A percentile compares a stretch with the other conserved stretches of the same genome.
Conservation (phyloP, 129 eudicot species). For the Heracleum sosnowskyi region DNA sequence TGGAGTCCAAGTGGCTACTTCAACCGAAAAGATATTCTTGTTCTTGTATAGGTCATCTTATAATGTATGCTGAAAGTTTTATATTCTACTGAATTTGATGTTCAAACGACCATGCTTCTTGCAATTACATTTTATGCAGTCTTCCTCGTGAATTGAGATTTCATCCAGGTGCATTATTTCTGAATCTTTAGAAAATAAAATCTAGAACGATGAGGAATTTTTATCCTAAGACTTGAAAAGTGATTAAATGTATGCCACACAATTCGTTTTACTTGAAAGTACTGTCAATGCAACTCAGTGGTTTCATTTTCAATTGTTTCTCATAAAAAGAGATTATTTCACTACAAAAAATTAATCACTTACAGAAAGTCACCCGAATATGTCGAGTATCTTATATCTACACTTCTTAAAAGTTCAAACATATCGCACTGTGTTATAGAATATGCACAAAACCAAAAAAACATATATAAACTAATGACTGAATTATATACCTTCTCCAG, state of each 20-base stretch:
- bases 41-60: background rate
- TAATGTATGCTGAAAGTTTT: background rate
- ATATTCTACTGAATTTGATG: background rate
- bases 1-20: background rate
- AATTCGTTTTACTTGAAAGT: background rate
- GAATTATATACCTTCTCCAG: constrained; percentile 70
- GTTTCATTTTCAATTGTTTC: background rate
- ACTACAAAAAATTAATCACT: background rate
- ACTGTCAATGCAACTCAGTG: background rate
- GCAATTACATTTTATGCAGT: background rate
- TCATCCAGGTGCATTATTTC: background rate
- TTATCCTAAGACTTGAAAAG: background rate
- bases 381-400: background rate
- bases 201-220: background rate
- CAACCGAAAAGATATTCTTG: background rate
- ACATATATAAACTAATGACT: background rate
- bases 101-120: background rate
- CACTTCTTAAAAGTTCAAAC: background rate
- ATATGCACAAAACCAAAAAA: background rate
- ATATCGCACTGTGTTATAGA: background rate
- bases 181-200: background rate
- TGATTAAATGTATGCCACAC: background rate
- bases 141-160: background rate
- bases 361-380: background rate
- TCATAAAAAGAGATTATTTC: background rate